phyloP scores from a whole-genome alignment of 805 yeast species.

The Candida takata region DNA sequence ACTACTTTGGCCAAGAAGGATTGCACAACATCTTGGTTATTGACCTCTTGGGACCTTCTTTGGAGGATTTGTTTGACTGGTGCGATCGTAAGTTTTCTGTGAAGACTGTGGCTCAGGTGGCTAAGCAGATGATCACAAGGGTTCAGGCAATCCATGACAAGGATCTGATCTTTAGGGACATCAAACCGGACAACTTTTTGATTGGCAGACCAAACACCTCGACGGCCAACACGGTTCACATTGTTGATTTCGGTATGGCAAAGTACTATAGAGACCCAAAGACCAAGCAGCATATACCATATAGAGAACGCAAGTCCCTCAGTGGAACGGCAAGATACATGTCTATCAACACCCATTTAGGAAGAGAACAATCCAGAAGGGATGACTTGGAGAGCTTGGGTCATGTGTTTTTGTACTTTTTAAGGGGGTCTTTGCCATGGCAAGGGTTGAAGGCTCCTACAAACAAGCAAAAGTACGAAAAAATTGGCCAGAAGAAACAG shows the following conservation, averaged over 20 bases:
- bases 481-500: constrained; percentile 94
- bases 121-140: constrained; percentile 87
- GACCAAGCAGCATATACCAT: constrained; percentile 92
- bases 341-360: constrained; percentile 96
- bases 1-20: constrained; percentile 97
- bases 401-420: constrained; percentile 91
- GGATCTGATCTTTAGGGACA: constrained; percentile 90
- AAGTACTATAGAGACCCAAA: constrained; percentile 96
- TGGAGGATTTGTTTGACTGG: constrained; percentile 97
- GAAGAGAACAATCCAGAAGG: constrained; percentile 93
- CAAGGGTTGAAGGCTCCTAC: constrained; percentile 98
- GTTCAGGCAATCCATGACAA: constrained; percentile 84
- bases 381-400: constrained; percentile 96
- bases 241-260: constrained; percentile 98
- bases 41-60: constrained; percentile 89
- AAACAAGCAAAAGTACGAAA: constrained; percentile 94
- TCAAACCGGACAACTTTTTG: constrained; percentile 94
- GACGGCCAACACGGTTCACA: constrained; percentile 77
- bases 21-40: constrained; percentile 91
- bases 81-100: constrained; percentile 85
- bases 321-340: constrained; percentile 99
- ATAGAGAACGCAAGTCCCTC: constrained; percentile 89
- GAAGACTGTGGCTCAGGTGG: constrained; percentile 88
- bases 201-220: constrained; percentile 85
- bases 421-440: constrained; percentile 96